Evolutionary conservation across 768 basidiomycete genomes (phyloP).

Genomic region (Astraeus odoratus): DNA sequence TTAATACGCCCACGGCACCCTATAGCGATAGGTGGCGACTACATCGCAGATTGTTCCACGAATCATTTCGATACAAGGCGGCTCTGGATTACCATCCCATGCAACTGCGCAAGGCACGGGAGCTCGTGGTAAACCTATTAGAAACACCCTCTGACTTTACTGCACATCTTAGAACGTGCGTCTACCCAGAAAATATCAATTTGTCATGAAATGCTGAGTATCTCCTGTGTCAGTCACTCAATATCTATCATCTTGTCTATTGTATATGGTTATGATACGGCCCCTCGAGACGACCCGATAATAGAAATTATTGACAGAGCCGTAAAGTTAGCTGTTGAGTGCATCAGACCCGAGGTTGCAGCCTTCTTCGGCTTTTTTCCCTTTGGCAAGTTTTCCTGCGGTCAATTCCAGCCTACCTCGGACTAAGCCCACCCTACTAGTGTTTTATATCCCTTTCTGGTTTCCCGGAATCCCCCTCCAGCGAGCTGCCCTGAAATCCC

Average conservation of each 20-base stretch:
- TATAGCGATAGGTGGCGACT: slow-evolving; percentile 24
- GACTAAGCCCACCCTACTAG: slow-evolving; percentile 9
- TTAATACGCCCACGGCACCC: slow-evolving; percentile 23
- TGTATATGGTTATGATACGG: slow-evolving; percentile 26
- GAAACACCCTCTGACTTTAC: slow-evolving; percentile 12
- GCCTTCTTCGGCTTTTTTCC: slow-evolving; percentile 31
- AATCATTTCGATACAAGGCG: slow-evolving; percentile 20
- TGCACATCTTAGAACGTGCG: slow-evolving; percentile 22
- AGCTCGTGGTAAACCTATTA: slow-evolving; percentile 21
- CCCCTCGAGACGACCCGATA: slow-evolving; percentile 20
- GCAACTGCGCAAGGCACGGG: slow-evolving; percentile 20
- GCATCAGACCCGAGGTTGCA: slow-evolving; percentile 23
- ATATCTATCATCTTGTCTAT: slow-evolving; percentile 24
- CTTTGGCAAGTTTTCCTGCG: slow-evolving; percentile 23
- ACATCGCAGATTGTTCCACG: slow-evolving; percentile 23
- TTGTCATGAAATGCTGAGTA: too few species aligned
- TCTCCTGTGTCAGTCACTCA: slow-evolving; percentile 17
- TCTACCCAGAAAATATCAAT: too few species aligned
- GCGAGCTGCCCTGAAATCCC: slow-evolving; percentile 19
- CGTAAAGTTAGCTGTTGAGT: slow-evolving; percentile 13
- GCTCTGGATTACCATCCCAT: slow-evolving; percentile 13
- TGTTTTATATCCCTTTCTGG: slow-evolving; percentile 33
- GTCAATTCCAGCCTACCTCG: neutral
- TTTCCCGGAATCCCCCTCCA: slow-evolving; percentile 34
- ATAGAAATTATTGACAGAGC: slow-evolving; percentile 21